A percentile compares a stretch with the other conserved stretches of the same genome.
Conservation (phyloP, 148 eudicot genomes). For the Diospyros lotus region DNA sequence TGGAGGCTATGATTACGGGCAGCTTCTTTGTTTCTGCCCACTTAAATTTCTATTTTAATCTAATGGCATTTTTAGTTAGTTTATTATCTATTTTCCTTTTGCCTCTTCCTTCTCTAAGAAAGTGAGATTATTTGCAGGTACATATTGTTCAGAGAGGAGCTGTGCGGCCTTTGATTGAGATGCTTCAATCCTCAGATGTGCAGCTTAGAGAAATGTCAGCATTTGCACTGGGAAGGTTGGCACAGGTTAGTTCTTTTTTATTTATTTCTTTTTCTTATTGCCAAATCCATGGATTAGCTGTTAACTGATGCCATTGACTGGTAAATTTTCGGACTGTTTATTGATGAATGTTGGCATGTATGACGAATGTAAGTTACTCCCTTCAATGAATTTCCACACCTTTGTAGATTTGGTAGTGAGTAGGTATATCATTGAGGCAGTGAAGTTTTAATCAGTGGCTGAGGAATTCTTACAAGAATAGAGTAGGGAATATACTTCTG, state of each 20-base stretch:
- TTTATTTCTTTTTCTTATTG: constrained; percentile 1
- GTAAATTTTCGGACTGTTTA: background rate
- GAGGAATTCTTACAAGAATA: background rate
- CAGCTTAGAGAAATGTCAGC: constrained; percentile 94
- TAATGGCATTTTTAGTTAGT: background rate
- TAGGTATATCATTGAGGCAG: background rate
- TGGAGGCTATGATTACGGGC: background rate
- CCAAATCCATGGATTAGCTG: too few species aligned
- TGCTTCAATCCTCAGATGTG: constrained; percentile 76
- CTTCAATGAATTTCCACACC: background rate
- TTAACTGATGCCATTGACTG: background rate
- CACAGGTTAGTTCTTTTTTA: constrained; percentile 52
- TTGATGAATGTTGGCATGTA: background rate
- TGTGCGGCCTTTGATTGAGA: constrained; percentile 78
- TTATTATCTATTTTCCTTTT: background rate
- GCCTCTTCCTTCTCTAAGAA: background rate
- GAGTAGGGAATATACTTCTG: too few species aligned
- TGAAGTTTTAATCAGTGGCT: background rate
- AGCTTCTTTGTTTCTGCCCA: constrained; percentile 13
- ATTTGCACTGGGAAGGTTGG: constrained; percentile 97
- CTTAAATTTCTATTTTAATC: background rate
- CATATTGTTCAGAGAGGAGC: constrained; percentile 99
- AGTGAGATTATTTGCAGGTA: constrained; percentile 38
- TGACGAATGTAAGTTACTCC: background rate
- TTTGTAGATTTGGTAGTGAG: background rate